Evolutionary conservation across 805 yeast genomes (phyloP).

Genomic region (Candida sphagnicola): DNA sequence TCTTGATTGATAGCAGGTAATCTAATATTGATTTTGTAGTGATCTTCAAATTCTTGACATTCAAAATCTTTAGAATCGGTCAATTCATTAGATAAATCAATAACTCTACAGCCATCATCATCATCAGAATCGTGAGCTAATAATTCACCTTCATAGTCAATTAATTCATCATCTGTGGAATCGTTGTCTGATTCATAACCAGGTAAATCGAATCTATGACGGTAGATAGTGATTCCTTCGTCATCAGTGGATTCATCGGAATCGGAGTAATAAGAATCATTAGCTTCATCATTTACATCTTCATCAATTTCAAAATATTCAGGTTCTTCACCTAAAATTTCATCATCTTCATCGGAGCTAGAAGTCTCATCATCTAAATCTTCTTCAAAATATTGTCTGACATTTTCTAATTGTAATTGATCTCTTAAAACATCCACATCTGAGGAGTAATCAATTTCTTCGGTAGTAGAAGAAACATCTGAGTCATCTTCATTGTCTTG

Average conservation of each 20-base stretch:
- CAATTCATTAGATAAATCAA: constrained; percentile 40
- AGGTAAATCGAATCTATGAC: constrained; percentile 37
- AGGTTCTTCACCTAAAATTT: constrained; percentile 22
- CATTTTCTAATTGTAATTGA: constrained; percentile 32
- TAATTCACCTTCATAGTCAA: constrained; percentile 17
- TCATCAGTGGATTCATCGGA: constrained; percentile 27
- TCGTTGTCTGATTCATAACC: constrained; percentile 28
- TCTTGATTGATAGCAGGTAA: constrained; percentile 39
- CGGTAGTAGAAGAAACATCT: constrained; percentile 16
- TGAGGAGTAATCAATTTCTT: constrained; percentile 24
- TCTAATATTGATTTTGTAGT: constrained; percentile 38
- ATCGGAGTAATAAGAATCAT: constrained; percentile 16
- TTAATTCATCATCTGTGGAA: constrained; percentile 35
- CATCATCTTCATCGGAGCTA: constrained; percentile 16
- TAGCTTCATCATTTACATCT: constrained; percentile 14
- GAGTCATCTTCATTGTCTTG: constrained; percentile 7
- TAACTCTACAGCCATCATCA: constrained; percentile 29
- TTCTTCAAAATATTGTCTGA: constrained; percentile 34
- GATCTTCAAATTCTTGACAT: constrained; percentile 33
- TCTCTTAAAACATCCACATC: constrained; percentile 26
- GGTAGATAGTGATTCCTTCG: constrained; percentile 42
- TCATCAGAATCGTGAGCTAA: constrained; percentile 29
- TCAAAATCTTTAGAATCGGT: constrained; percentile 42
- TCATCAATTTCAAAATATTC: constrained; percentile 28
- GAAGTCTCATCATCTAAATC: constrained; percentile 22